Conservation (phyloP, 495 filamentous ascomycete species). For the Chaetomium cochliodes region DNA sequence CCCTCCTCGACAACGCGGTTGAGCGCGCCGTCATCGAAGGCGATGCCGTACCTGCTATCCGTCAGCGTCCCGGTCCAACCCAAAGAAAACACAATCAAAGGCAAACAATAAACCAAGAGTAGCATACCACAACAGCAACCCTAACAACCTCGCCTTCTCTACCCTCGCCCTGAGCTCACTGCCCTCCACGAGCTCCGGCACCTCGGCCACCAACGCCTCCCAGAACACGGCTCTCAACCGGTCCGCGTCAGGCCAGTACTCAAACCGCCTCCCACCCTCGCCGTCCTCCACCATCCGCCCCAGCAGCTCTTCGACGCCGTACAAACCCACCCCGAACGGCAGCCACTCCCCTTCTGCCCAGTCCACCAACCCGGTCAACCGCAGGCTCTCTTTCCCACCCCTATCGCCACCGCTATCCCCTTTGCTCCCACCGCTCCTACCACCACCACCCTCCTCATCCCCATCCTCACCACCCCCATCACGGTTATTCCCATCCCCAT, state of each 20-base stretch:
- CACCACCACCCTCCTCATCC: conserved; percentile 26
- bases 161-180: conserved; percentile 34
- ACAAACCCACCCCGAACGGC: conserved; percentile 56
- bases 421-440: neutral
- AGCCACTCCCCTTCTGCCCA: conserved; percentile 61
- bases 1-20: conserved; percentile 52
- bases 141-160: conserved; percentile 46
- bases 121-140: conserved; percentile 48
- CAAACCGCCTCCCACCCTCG: conserved; percentile 28
- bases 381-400: neutral
- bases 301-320: conserved; percentile 56
- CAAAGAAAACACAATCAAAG: neutral
- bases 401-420: neutral
- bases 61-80: neutral
- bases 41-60: conserved; percentile 52
- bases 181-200: conserved; percentile 38
- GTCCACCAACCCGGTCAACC: conserved; percentile 53
- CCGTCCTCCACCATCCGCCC: conserved; percentile 36
- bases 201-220: conserved; percentile 37
- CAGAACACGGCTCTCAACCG: conserved; percentile 50
- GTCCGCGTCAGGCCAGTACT: conserved; percentile 44
- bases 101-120: neutral
- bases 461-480: conserved; percentile 19
- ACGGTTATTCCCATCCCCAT: conserved; percentile 16
- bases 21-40: conserved; percentile 56